Evolutionary conservation across 2,329 filamentous ascomycete species (phyloP).

Genomic region (Trichoderma aggressivum): DNA sequence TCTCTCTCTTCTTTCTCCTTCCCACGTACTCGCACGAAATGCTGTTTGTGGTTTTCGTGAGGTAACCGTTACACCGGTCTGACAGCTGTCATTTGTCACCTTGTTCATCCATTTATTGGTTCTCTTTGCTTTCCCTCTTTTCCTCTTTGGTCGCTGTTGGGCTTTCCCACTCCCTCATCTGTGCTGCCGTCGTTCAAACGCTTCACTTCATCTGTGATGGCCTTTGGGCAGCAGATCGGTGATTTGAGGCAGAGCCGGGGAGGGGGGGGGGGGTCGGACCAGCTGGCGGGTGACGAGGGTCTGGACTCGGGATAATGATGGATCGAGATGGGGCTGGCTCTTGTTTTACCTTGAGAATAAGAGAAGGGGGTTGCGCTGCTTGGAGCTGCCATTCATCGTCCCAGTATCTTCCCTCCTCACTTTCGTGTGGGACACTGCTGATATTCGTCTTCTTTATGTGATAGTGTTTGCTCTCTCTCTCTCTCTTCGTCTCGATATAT

Average conservation of each 20-base stretch:
- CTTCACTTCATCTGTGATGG: neutral
- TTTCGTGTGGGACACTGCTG: neutral
- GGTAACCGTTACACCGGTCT: slow-evolving; percentile 14
- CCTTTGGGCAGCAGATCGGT: neutral
- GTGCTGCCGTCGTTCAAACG: neutral
- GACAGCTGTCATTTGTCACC: slow-evolving; percentile 12
- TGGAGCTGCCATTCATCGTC: neutral
- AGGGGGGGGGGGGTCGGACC: no score
- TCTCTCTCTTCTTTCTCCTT: neutral
- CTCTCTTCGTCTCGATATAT: neutral
- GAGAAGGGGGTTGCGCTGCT: neutral
- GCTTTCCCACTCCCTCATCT: neutral
- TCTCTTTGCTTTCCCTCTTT: neutral
- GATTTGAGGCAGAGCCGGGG: neutral
- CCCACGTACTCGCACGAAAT: neutral
- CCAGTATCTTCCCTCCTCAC: neutral
- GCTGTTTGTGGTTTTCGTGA: neutral
- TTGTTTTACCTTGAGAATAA: neutral
- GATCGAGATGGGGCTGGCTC: neutral
- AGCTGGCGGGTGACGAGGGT: neutral
- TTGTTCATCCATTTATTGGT: neutral
- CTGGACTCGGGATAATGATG: slow-evolving; percentile 1
- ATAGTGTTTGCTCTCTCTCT: neutral
- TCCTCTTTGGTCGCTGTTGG: neutral
- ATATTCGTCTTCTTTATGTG: neutral